phyloP scores from a whole-genome alignment of 164 flowering plant species.

The Euptelea pleiosperma region DNA sequence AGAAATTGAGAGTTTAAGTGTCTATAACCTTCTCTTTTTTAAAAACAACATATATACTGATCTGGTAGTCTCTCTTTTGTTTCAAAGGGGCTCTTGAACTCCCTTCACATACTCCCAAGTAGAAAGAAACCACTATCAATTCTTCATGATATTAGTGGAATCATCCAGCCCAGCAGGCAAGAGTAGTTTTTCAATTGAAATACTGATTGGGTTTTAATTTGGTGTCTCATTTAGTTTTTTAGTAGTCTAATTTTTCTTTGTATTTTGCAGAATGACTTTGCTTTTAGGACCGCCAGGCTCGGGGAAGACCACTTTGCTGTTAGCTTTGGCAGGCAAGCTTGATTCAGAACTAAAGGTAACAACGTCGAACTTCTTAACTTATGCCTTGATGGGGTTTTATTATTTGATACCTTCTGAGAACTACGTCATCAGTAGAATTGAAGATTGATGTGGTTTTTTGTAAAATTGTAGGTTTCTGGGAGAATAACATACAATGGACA shows the following conservation, averaged over 20 bases:
- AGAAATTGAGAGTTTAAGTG: not conserved
- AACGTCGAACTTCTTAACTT: not conserved
- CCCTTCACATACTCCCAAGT: constrained; percentile 39
- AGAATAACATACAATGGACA: no score
- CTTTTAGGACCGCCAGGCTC: constrained; percentile 67
- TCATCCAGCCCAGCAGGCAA: constrained; percentile 64
- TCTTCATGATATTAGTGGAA: constrained; percentile 66
- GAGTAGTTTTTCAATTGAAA: not conserved
- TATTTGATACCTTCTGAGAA: no score
- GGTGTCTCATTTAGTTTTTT: not conserved
- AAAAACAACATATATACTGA: no score
- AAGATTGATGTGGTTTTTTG: no score
- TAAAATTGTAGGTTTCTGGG: no score
- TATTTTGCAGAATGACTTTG: constrained; percentile 47
- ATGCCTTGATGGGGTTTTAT: no score
- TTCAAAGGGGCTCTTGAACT: constrained; percentile 39
- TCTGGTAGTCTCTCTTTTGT: not conserved
- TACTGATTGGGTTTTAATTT: not conserved
- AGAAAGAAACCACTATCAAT: constrained; percentile 44
- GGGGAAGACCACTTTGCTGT: constrained; percentile 53
- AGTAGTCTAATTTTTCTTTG: not conserved
- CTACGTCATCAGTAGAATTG: no score
- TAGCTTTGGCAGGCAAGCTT: constrained; percentile 52
- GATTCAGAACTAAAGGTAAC: constrained; percentile 16
- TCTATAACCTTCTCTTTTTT: not conserved